Conservation (phyloP, 208 protist species). For the Herpetomonas tarakana region DNA sequence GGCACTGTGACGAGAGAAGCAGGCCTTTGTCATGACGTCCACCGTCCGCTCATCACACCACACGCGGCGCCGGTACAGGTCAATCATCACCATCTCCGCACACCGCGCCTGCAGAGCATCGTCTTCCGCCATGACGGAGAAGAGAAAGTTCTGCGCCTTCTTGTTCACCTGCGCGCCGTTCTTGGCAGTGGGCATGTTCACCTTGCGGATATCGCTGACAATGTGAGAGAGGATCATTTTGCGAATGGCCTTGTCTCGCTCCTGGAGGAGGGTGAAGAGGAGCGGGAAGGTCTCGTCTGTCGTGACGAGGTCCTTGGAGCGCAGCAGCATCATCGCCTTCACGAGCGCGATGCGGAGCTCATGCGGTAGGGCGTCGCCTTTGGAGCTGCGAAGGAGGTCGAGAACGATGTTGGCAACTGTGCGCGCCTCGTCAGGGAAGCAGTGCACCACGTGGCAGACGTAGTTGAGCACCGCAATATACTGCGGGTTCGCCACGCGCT, state of each 20-base stretch:
- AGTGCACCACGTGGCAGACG: slow-evolving; percentile 86
- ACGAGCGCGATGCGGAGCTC: slow-evolving; percentile 86
- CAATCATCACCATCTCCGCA: slow-evolving; percentile 96
- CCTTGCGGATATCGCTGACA: slow-evolving; percentile 93
- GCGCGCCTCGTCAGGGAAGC: slow-evolving; percentile 86
- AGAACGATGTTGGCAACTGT: slow-evolving; percentile 82
- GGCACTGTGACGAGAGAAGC: slow-evolving; percentile 91
- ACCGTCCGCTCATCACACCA: slow-evolving; percentile 94
- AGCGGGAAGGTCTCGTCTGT: slow-evolving; percentile 89
- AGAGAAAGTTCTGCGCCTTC: slow-evolving; percentile 95
- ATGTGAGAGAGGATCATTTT: slow-evolving; percentile 90
- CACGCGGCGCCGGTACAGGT: slow-evolving; percentile 95
- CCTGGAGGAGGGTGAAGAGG: slow-evolving; percentile 95
- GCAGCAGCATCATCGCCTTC: slow-evolving; percentile 93
- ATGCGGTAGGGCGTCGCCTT: slow-evolving; percentile 65
- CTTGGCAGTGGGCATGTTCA: slow-evolving; percentile 85
- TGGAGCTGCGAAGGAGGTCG: slow-evolving; percentile 82
- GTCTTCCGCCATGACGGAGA: slow-evolving; percentile 92
- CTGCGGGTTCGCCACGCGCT: slow-evolving; percentile 83
- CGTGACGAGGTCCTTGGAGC: slow-evolving; percentile 88
- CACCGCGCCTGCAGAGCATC: slow-evolving; percentile 92
- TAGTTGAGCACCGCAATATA: slow-evolving; percentile 82
- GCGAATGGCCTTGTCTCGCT: slow-evolving; percentile 94
- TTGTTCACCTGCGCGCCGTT: slow-evolving; percentile 92
- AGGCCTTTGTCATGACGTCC: slow-evolving; percentile 94